These are phyloP conservation scores for Metarhizium anisopliae DNA, from an alignment of 2,329 filamentous ascomycete genomes.

Conservation along the genomic window DNA sequence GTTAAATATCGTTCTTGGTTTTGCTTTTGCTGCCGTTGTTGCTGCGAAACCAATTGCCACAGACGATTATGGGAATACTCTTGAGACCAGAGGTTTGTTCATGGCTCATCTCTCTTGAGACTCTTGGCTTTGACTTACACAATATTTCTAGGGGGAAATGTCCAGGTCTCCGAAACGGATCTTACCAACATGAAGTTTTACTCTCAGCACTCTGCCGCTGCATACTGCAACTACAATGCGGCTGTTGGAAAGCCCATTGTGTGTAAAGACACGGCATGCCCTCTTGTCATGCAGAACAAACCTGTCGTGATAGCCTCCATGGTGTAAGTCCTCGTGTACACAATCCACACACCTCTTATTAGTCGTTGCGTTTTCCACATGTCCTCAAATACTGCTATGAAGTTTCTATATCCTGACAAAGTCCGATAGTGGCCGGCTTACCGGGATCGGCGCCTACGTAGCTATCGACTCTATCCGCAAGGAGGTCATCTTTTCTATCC, in stretches of 20 bases:
- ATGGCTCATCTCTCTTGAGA: neutral
- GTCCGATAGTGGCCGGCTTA: conserved; percentile 25
- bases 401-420: conserved; percentile 13
- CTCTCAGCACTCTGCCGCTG: conserved; percentile 40
- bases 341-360: neutral
- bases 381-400: neutral
- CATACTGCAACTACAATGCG: conserved; percentile 43
- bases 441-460: conserved; percentile 42
- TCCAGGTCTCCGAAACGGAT: conserved; percentile 20
- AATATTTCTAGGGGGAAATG: neutral
- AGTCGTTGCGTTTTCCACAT: conserved; percentile 3
- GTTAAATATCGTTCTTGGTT: conserved; percentile 15
- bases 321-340: conserved; percentile 18
- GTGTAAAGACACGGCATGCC: conserved; percentile 36
- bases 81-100: conserved; percentile 26
- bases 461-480: conserved; percentile 37
- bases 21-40: conserved; percentile 16
- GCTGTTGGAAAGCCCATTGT: conserved; percentile 28
- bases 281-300: conserved; percentile 31
- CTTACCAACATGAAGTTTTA: conserved; percentile 36
- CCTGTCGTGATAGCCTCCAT: conserved; percentile 35
- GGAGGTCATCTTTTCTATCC: conserved; percentile 51
- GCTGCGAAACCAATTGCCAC: conserved; percentile 16
- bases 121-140: neutral
- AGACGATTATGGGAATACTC: conserved; percentile 14